Conservation (phyloP, 768 basidiomycete species). For the Gloeopeniophorella convolvens region DNA sequence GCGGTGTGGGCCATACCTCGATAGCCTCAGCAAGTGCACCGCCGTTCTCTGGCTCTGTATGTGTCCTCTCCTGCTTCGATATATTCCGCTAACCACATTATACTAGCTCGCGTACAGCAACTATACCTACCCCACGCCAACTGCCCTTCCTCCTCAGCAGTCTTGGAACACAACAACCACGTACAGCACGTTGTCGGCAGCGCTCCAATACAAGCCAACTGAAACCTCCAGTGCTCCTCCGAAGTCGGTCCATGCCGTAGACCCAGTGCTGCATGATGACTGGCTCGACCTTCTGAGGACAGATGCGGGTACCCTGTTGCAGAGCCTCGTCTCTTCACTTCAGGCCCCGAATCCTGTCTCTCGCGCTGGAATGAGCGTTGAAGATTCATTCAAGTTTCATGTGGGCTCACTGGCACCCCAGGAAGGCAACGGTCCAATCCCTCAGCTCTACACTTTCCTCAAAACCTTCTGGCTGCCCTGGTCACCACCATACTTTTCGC, state of each 20-base stretch:
- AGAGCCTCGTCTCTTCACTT: constrained; percentile 49
- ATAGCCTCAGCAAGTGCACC: constrained; percentile 9
- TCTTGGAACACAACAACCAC: constrained; percentile 10
- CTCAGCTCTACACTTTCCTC: constrained; percentile 66
- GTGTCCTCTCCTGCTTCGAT: constrained; percentile 1
- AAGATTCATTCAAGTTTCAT: constrained; percentile 76
- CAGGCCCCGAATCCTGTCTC: constrained; percentile 59
- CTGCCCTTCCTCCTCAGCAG: constrained; percentile 11
- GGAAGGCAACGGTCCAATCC: constrained; percentile 44
- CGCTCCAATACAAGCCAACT: constrained; percentile 18
- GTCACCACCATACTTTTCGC: constrained; percentile 68
- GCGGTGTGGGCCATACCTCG: background rate
- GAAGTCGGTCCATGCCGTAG: constrained; percentile 8
- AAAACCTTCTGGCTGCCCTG: constrained; percentile 83
- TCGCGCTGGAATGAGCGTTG: constrained; percentile 53
- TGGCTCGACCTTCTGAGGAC: constrained; percentile 57
- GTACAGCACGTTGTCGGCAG: constrained; percentile 20
- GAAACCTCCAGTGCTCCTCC: constrained; percentile 9
- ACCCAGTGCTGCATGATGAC: constrained; percentile 44
- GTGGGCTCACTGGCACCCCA: constrained; percentile 54
- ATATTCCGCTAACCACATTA: background rate
- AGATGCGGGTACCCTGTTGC: constrained; percentile 52
- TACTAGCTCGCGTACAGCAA: constrained; percentile 9
- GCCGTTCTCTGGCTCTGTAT: constrained; percentile 16
- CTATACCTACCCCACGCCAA: constrained; percentile 14